Evolutionary conservation across 805 yeast species (phyloP).

Genomic region (Ogataea glucozyma): DNA sequence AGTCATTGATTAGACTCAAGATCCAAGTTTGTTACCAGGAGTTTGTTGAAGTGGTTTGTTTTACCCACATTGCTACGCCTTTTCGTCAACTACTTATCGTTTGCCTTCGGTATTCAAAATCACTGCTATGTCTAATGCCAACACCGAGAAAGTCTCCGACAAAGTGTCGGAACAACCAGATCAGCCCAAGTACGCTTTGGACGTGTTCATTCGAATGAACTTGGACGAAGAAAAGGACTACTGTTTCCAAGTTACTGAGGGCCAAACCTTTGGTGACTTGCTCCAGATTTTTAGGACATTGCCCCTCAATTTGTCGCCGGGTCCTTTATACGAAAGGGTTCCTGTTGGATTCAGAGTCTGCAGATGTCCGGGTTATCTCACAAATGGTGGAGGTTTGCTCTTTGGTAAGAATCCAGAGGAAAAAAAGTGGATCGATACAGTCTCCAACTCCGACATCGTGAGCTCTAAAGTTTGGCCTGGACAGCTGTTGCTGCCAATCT

Average conservation of each 20-base stretch:
- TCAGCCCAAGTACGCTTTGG: conserved; percentile 30
- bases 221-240: conserved; percentile 86
- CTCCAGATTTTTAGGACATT: conserved; percentile 60
- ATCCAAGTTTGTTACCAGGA: too few relatives aligned
- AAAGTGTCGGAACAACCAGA: conserved; percentile 5
- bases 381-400: conserved; percentile 78
- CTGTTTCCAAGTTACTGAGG: conserved; percentile 72
- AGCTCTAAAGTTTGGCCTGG: conserved; percentile 81
- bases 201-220: conserved; percentile 76
- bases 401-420: conserved; percentile 60
- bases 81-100: not conserved
- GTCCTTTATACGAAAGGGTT: conserved; percentile 61
- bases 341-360: conserved; percentile 70
- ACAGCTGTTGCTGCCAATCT: conserved; percentile 76
- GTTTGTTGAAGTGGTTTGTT: too few relatives aligned
- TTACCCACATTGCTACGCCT: too few relatives aligned
- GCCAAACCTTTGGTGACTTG: conserved; percentile 60
- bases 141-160: not conserved
- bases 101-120: not conserved
- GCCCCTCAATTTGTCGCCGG: conserved; percentile 79
- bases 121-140: not conserved
- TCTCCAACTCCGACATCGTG: conserved; percentile 52
- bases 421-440: conserved; percentile 44
- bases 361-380: conserved; percentile 74
- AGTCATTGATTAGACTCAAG: too few relatives aligned